Conservation (phyloP, 768 basidiomycete genomes). For the Tubosaeta brunneosetosa region DNA sequence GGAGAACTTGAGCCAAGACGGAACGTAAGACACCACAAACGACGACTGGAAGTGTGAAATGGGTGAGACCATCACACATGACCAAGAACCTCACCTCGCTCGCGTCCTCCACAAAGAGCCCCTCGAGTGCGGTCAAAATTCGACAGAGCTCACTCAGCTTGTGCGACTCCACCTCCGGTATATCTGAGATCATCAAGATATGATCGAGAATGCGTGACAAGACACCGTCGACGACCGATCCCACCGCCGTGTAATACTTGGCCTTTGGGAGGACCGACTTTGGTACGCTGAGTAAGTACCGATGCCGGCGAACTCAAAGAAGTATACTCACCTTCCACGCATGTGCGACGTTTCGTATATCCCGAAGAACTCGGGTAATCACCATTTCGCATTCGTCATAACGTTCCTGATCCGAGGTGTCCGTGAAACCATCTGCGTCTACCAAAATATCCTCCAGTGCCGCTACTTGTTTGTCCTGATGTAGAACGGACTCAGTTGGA, state of each 20-base stretch:
- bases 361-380: conserved; percentile 55
- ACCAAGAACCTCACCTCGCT: conserved; percentile 42
- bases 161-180: conserved; percentile 84
- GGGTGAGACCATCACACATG: conserved; percentile 1
- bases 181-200: conserved; percentile 75
- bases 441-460: conserved; percentile 40
- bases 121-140: conserved; percentile 74
- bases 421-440: conserved; percentile 60
- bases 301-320: not conserved
- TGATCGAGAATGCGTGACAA: conserved; percentile 66
- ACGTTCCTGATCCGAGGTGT: conserved; percentile 65
- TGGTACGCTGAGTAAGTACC: not conserved
- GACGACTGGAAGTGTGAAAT: conserved; percentile 48
- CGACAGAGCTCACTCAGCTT: conserved; percentile 77
- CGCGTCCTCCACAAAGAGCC: conserved; percentile 66
- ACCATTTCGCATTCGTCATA: conserved; percentile 75
- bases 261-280: conserved; percentile 67
- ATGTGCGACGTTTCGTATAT: conserved; percentile 59
- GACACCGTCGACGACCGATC: conserved; percentile 63
- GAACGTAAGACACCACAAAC: conserved; percentile 80
- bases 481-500: not conserved
- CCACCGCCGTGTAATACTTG: conserved; percentile 69
- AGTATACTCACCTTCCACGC: conserved; percentile 63
- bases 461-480: conserved; percentile 21
- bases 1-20: conserved; percentile 91